A percentile compares a stretch with the other conserved stretches of the same genome.
These are phyloP conservation scores for Xerocomus minutiporus DNA, from an alignment of 1,284 basidiomycete species.

Conservation along the genomic window DNA sequence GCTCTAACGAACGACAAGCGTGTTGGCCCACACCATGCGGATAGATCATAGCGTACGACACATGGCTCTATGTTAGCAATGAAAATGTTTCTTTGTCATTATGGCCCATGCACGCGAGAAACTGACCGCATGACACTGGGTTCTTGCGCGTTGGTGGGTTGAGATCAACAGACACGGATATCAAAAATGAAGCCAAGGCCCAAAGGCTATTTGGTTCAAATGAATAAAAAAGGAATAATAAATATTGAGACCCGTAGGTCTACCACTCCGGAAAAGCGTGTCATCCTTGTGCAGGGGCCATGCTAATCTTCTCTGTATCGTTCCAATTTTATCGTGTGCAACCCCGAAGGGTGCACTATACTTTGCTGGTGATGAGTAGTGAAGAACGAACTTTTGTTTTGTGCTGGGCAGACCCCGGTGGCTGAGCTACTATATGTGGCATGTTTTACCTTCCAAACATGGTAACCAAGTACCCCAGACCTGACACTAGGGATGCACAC, in stretches of 20 bases:
- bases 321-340: conserved; percentile 37
- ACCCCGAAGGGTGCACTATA: conserved; percentile 33
- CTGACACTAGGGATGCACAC: too few species aligned
- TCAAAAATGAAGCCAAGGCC: too few species aligned
- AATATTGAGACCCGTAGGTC: conserved; percentile 34
- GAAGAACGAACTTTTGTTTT: neutral
- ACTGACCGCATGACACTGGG: neutral
- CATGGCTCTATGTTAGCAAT: too few species aligned
- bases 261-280: conserved; percentile 33
- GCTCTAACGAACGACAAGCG: too few species aligned
- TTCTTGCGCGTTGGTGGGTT: too few species aligned
- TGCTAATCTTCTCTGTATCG: conserved; percentile 35
- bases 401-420: neutral
- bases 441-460: neutral
- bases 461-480: neutral
- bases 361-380: neutral
- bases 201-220: too few species aligned
- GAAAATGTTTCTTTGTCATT: too few species aligned
- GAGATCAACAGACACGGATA: too few species aligned
- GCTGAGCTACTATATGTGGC: neutral
- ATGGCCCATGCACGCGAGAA: neutral
- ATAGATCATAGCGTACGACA: too few species aligned
- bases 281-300: conserved; percentile 33
- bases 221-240: conserved; percentile 18
- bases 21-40: too few species aligned